A percentile compares a stretch with the other conserved stretches of the same genome.
These are phyloP conservation scores for Limonomyces culmigenus DNA, from an alignment of 1,284 basidiomycete genomes.

Conservation along the genomic window DNA sequence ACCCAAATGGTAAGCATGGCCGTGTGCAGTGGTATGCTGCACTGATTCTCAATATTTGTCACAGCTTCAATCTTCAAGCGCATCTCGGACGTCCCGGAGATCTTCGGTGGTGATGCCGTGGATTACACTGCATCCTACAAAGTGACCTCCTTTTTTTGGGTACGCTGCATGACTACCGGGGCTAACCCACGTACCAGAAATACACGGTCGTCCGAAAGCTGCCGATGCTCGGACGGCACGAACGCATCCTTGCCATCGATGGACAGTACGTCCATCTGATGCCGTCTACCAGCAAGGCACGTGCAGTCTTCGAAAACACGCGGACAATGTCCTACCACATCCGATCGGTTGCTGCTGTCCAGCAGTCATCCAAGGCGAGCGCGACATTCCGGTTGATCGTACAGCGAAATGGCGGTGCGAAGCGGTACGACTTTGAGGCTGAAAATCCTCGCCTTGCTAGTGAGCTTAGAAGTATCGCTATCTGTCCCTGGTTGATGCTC, in stretches of 20 bases:
- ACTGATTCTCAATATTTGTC: not conserved
- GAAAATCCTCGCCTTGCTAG: constrained; percentile 72
- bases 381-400: constrained; percentile 78
- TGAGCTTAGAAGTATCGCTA: constrained; percentile 23
- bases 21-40: constrained; percentile 3
- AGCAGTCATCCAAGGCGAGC: constrained; percentile 68
- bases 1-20: constrained; percentile 65
- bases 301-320: constrained; percentile 73
- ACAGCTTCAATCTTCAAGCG: constrained; percentile 85
- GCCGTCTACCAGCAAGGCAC: constrained; percentile 69
- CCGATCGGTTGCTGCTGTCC: constrained; percentile 70
- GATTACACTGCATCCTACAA: constrained; percentile 72
- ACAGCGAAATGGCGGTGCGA: constrained; percentile 54
- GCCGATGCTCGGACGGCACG: constrained; percentile 83
- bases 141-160: constrained; percentile 21
- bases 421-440: constrained; percentile 96
- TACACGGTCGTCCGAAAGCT: constrained; percentile 91
- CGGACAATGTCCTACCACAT: constrained; percentile 90
- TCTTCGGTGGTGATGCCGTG: constrained; percentile 25
- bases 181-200: constrained; percentile 32
- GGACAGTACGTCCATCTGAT: constrained; percentile 93
- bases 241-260: constrained; percentile 86
- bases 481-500: not conserved
- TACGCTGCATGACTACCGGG: not conserved
- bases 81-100: constrained; percentile 59